These are phyloP conservation scores for Huntiella bhutanensis DNA, from an alignment of 2,329 filamentous ascomycete genomes.

Conservation along the genomic window DNA sequence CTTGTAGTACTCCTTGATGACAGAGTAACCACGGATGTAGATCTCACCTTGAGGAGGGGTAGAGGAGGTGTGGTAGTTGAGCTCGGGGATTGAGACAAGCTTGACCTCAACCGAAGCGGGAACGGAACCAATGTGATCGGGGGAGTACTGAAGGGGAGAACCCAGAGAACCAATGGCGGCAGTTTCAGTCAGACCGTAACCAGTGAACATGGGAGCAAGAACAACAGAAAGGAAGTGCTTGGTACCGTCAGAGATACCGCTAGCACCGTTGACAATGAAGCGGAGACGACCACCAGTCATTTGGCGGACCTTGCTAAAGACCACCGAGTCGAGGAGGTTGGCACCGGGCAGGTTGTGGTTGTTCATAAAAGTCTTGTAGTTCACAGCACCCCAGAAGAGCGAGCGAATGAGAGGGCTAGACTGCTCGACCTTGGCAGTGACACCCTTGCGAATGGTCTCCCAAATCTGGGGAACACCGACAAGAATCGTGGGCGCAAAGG, in stretches of 20 bases:
- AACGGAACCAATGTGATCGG: conserved; percentile 57
- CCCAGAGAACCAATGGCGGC: conserved; percentile 65
- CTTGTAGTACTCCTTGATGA: conserved; percentile 64
- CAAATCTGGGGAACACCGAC: conserved; percentile 92
- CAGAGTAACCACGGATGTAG: conserved; percentile 60
- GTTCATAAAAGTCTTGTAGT: conserved; percentile 40
- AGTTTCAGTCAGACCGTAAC: conserved; percentile 91
- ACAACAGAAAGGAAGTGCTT: conserved; percentile 81
- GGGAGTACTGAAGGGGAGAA: conserved; percentile 70
- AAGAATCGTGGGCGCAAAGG: conserved; percentile 74
- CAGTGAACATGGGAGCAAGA: conserved; percentile 81
- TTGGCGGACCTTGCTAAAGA: conserved; percentile 84
- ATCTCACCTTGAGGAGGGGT: conserved; percentile 80
- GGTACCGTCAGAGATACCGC: conserved; percentile 73
- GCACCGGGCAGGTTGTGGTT: conserved; percentile 43
- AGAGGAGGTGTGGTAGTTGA: conserved; percentile 62
- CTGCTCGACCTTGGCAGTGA: conserved; percentile 58
- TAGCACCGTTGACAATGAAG: conserved; percentile 86
- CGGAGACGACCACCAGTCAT: conserved; percentile 76
- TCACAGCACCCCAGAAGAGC: conserved; percentile 55
- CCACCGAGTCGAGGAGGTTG: conserved; percentile 55
- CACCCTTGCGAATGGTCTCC: conserved; percentile 94
- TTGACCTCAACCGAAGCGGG: conserved; percentile 69
- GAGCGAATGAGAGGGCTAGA: conserved; percentile 51
- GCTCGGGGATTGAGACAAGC: conserved; percentile 73